phyloP scores from a whole-genome alignment of 2,329 filamentous ascomycete species.

The Lecanosticta acicola region DNA sequence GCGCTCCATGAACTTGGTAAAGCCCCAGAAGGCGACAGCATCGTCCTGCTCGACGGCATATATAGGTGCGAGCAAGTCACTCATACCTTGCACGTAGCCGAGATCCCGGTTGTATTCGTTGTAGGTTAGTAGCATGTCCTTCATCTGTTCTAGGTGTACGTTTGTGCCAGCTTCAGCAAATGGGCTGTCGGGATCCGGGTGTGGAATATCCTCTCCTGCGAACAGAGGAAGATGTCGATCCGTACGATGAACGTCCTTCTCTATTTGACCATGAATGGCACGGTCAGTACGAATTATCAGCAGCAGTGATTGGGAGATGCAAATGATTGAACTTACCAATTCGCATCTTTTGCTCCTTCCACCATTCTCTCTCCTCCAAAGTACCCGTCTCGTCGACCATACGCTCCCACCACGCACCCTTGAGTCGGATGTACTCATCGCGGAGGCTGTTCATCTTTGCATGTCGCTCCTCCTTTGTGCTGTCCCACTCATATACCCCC shows the following conservation, averaged over 20 bases:
- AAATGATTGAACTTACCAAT: slow-evolving; percentile 64
- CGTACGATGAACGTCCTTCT: slow-evolving; percentile 97
- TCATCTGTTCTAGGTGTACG: slow-evolving; percentile 96
- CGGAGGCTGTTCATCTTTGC: slow-evolving; percentile 76
- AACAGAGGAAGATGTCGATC: slow-evolving; percentile 95
- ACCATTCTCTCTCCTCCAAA: slow-evolving; percentile 83
- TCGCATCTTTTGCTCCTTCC: slow-evolving; percentile 85
- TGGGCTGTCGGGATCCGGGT: slow-evolving; percentile 91
- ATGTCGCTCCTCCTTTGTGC: slow-evolving; percentile 75
- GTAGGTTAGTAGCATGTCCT: slow-evolving; percentile 97
- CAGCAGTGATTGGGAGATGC: slow-evolving; percentile 14
- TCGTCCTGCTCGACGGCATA: slow-evolving; percentile 98
- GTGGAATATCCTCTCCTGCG: slow-evolving; percentile 89
- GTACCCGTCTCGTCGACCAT: slow-evolving; percentile 77
- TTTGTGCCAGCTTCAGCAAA: slow-evolving; percentile 93
- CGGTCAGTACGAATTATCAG: slow-evolving; percentile 38
- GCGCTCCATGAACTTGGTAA: slow-evolving; percentile 91
- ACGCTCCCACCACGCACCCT: slow-evolving; percentile 93
- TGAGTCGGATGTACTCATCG: slow-evolving; percentile 90
- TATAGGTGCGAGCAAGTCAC: slow-evolving; percentile 87
- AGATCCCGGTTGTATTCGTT: slow-evolving; percentile 96
- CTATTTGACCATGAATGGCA: slow-evolving; percentile 53
- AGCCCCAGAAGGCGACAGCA: slow-evolving; percentile 93
- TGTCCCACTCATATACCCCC: slow-evolving; percentile 90
- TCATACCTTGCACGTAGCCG: slow-evolving; percentile 98